phyloP scores from a whole-genome alignment of 306 rosid genomes.

The Astragalus glycyphyllos region DNA sequence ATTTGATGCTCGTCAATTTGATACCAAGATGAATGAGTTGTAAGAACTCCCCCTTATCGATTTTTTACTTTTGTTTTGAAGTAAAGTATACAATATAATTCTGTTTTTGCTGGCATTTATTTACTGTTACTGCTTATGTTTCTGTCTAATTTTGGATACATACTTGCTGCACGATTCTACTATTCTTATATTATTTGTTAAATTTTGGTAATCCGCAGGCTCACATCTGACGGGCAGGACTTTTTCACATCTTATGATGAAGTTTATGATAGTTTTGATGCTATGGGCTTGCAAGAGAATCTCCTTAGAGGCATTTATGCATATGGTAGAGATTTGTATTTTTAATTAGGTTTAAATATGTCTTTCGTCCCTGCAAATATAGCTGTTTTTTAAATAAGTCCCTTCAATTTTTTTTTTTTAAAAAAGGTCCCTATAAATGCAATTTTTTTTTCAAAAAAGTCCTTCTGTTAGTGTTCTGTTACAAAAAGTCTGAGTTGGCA shows the following conservation, averaged over 20 bases:
- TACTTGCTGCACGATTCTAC: slow-evolving; percentile 20
- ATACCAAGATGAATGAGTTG: slow-evolving; percentile 71
- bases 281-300: slow-evolving; percentile 83
- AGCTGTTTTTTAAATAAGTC: too few species aligned
- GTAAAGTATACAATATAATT: background rate
- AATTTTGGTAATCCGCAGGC: slow-evolving; percentile 53
- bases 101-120: slow-evolving; percentile 1
- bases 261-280: slow-evolving; percentile 74
- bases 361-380: too few species aligned
- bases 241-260: slow-evolving; percentile 82
- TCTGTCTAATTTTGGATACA: background rate
- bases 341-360: too few species aligned
- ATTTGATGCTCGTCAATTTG: slow-evolving; percentile 70
- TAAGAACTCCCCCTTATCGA: slow-evolving; percentile 38
- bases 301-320: slow-evolving; percentile 89
- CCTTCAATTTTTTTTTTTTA: too few species aligned
- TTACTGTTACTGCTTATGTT: background rate
- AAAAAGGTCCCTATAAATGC: too few species aligned
- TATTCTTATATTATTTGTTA: slow-evolving; percentile 16
- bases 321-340: slow-evolving; percentile 49
- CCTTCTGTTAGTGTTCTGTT: too few species aligned
- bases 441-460: too few species aligned
- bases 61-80: slow-evolving; percentile 10
- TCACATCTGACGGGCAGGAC: slow-evolving; percentile 69
- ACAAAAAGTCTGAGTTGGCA: too few species aligned